Evolutionary conservation across 345 rosid species (phyloP).

Genomic region (Mallotus nudiflorus): DNA sequence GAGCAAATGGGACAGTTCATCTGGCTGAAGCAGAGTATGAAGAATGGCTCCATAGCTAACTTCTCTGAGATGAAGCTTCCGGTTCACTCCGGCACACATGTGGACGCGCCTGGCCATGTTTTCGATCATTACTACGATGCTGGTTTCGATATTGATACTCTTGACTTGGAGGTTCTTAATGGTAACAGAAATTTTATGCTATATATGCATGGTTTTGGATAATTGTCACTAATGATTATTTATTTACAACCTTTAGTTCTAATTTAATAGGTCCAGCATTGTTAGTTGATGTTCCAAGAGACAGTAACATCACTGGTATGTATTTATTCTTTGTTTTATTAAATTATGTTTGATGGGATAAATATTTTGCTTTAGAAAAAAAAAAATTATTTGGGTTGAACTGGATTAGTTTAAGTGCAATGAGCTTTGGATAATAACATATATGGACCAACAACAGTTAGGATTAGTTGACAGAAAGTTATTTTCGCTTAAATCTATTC

Average conservation of each 20-base stretch:
- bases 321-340: neutral
- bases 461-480: no score
- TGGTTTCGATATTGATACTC: slow-evolving; percentile 48
- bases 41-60: slow-evolving; percentile 44
- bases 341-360: no score
- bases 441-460: no score
- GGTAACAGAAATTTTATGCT: neutral
- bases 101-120: slow-evolving; percentile 54
- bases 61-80: slow-evolving; percentile 35
- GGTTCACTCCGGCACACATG: slow-evolving; percentile 52
- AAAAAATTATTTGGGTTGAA: no score
- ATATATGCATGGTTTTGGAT: neutral
- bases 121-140: slow-evolving; percentile 46
- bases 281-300: slow-evolving; percentile 28
- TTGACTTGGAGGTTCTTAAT: slow-evolving; percentile 33
- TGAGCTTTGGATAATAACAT: no score
- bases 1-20: slow-evolving; percentile 44
- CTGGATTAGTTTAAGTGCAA: no score
- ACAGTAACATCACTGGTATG: slow-evolving; percentile 32
- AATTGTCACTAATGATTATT: neutral
- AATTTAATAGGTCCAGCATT: slow-evolving; percentile 27
- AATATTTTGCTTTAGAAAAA: no score
- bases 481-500: no score
- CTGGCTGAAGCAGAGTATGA: slow-evolving; percentile 39
- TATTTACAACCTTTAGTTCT: neutral